Base-by-base conservation (phyloP, 805 yeast species). In the Saccharomycodes ludwigii region DNA sequence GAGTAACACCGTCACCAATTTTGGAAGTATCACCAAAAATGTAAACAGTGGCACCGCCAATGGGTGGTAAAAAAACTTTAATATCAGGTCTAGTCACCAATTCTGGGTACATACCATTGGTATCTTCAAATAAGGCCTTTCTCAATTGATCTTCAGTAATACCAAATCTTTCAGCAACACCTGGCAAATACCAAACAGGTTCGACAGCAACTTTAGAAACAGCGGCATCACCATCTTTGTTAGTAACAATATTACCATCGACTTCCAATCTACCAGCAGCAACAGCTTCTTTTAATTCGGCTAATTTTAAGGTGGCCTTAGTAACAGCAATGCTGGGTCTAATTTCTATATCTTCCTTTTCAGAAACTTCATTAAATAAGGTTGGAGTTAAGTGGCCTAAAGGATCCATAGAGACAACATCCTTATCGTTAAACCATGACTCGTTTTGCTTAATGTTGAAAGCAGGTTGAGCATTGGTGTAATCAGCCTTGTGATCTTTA, bases 101-200 rank as follows among this genome's bases (percentile, higher is more conserved):
- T 52, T 74, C 81, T 11, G 81, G 80, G 47, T 73, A 74, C 68
- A 74, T 72, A 24, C 81, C 80, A 43, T 76, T 76, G 30, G 81
- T 74, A 46, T 74, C 80, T 47, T 74, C 74, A 47, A 74, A 74
- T 39, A 74, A 56, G 3, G 76, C 71, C 30, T 71, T 64, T 48
- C 81, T 65, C 29, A 74, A 59, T 30, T 69, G 69, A 12, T 48
- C 52, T 44, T 74, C 82, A 20, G 68, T 56, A 38, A 74, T 65
- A 18, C 68, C 68, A 44, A 74, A 68, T 44, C 77, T 67, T 47
- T 69, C 61, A 18, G 81, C 82, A 36, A 74, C 76, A 18, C 78
- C 79, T 3, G 82, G 82, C 35, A 74, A 58, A 43, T 71, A 66
- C 81, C 82, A 74, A 24, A 74, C 80, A 12, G 81, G 81, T 44